A percentile compares a stretch with the other conserved stretches of the same genome.
phyloP scores from a whole-genome alignment of 495 filamentous ascomycete genomes.

The Penicillium paxilli region DNA sequence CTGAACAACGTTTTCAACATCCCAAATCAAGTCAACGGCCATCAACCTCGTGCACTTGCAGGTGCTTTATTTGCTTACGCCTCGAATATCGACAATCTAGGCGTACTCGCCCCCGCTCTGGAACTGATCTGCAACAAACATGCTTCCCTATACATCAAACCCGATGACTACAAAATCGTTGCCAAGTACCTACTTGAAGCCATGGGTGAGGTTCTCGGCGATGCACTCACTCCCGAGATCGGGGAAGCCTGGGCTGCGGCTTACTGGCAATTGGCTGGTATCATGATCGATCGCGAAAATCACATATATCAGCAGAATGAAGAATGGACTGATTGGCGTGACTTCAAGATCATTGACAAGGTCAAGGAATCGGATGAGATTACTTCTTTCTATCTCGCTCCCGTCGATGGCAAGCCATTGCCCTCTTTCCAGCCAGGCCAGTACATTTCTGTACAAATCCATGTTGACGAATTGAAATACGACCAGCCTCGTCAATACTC shows the following conservation, averaged over 20 bases:
- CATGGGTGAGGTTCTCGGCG: constrained; percentile 66
- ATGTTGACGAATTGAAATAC: constrained; percentile 57
- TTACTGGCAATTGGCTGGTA: constrained; percentile 69
- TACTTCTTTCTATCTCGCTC: constrained; percentile 69
- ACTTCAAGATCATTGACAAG: constrained; percentile 65
- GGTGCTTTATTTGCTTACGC: constrained; percentile 69
- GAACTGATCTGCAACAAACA: constrained; percentile 77
- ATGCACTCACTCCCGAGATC: constrained; percentile 65
- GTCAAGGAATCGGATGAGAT: constrained; percentile 63
- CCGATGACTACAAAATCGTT: constrained; percentile 69
- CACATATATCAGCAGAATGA: constrained; percentile 57
- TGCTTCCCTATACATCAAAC: constrained; percentile 66
- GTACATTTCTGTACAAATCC: constrained; percentile 63
- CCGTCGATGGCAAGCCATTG: constrained; percentile 59
- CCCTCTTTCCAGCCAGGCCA: constrained; percentile 67
- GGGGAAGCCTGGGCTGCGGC: constrained; percentile 68
- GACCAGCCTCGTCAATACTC: constrained; percentile 72
- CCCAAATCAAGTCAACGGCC: constrained; percentile 62
- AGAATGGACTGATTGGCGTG: constrained; percentile 64
- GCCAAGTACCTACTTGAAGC: constrained; percentile 66
- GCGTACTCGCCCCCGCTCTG: constrained; percentile 59
- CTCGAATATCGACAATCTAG: constrained; percentile 68
- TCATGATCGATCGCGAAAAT: constrained; percentile 65
- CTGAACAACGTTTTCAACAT: constrained; percentile 69
- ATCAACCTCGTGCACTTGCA: constrained; percentile 66